These are phyloP conservation scores for Alternaria postmessia DNA, from an alignment of 2,329 filamentous ascomycete species.

Conservation along the genomic window DNA sequence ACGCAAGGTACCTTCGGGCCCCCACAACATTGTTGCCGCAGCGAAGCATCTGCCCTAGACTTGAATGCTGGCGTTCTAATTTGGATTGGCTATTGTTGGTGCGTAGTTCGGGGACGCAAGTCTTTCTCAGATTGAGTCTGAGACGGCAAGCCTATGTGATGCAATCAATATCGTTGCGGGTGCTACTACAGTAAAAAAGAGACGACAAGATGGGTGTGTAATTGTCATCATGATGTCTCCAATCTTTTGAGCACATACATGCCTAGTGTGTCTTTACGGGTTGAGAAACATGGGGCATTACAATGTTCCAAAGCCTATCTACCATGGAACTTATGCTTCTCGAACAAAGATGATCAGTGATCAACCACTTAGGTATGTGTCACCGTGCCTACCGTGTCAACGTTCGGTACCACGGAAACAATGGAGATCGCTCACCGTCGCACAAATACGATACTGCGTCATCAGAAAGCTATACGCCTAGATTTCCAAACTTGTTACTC, in stretches of 20 bases:
- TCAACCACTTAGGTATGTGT: neutral
- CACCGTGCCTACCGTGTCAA: neutral
- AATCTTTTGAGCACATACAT: neutral
- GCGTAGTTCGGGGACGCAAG: neutral
- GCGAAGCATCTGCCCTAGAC: neutral
- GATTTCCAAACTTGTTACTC: neutral
- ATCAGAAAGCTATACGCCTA: neutral
- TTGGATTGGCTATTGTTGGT: neutral
- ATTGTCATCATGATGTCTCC: neutral
- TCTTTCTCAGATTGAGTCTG: neutral
- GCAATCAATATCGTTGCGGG: neutral
- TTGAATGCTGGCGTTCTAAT: neutral
- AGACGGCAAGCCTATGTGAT: neutral
- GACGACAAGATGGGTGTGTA: neutral
- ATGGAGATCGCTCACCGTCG: neutral
- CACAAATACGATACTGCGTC: neutral
- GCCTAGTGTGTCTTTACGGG: neutral
- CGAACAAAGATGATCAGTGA: neutral
- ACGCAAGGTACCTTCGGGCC: neutral
- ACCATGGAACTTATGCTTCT: neutral
- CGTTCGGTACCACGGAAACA: slow-evolving; percentile 4
- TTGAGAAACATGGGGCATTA: neutral
- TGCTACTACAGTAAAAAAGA: neutral
- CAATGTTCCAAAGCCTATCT: neutral
- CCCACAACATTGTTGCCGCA: neutral